Percentiles rank a stretch among this genome's conserved stretches.
phyloP scores from a whole-genome alignment of 441 rosid species.

The Gossypium armourianum region DNA sequence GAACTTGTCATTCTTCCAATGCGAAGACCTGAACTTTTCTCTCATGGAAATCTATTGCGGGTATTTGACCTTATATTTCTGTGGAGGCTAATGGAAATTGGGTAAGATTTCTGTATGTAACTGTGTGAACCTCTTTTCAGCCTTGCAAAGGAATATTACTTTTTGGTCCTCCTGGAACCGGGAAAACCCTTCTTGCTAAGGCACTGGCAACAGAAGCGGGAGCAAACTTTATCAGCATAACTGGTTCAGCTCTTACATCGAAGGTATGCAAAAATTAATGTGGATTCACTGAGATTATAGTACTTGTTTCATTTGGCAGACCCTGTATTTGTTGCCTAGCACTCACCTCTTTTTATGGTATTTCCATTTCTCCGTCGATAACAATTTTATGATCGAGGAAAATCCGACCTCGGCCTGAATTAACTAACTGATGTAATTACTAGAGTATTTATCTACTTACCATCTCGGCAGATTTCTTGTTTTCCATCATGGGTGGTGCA shows the following conservation, averaged over 20 bases:
- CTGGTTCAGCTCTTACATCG: conserved; percentile 87
- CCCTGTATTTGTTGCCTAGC: neutral
- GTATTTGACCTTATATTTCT: conserved; percentile 28
- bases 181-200: conserved; percentile 90
- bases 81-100: conserved; percentile 1
- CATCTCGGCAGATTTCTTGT: neutral
- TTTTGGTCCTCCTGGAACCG: conserved; percentile 98
- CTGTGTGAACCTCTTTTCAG: conserved; percentile 30
- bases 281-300: neutral
- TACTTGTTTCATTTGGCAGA: neutral
- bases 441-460: neutral
- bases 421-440: neutral
- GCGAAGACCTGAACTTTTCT: conserved; percentile 82
- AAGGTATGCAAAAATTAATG: conserved; percentile 39
- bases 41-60: conserved; percentile 79
- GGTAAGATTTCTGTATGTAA: conserved; percentile 16
- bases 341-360: neutral
- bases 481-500: neutral
- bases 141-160: conserved; percentile 95
- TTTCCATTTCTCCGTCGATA: neutral
- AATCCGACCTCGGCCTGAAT: neutral
- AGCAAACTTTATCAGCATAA: conserved; percentile 87
- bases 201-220: conserved; percentile 97
- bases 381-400: neutral
- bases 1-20: conserved; percentile 97